A percentile compares a stretch with the other conserved stretches of the same genome.
phyloP scores from a whole-genome alignment of 2,329 filamentous ascomycete genomes.

The Sclerotinia minor region DNA sequence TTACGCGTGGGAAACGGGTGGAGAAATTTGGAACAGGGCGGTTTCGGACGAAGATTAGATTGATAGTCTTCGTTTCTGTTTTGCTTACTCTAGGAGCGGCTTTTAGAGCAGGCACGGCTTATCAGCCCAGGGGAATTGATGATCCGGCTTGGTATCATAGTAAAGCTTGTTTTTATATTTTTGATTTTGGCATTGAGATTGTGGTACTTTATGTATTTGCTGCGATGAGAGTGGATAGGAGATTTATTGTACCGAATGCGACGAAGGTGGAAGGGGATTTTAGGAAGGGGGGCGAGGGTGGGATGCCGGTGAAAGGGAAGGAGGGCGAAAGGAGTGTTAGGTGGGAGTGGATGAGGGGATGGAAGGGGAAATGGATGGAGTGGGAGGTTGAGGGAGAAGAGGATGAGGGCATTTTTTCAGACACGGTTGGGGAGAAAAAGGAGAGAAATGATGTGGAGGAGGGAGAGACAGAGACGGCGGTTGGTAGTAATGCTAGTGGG shows the following conservation, averaged over 20 bases:
- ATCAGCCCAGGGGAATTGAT: background rate
- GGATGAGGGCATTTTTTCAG: slow-evolving; percentile 1
- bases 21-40: slow-evolving; percentile 67
- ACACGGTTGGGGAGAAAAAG: background rate
- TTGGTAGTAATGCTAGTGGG: slow-evolving; percentile 8
- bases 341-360: slow-evolving; percentile 20
- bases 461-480: background rate
- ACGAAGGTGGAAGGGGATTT: slow-evolving; percentile 55
- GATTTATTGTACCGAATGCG: slow-evolving; percentile 73
- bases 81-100: slow-evolving; percentile 66
- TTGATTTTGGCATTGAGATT: slow-evolving; percentile 76
- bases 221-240: slow-evolving; percentile 67
- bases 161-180: slow-evolving; percentile 73
- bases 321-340: background rate
- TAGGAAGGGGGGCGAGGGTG: background rate
- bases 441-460: background rate
- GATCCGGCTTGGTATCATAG: slow-evolving; percentile 46
- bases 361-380: slow-evolving; percentile 16
- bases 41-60: slow-evolving; percentile 63
- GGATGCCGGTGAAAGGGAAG: background rate
- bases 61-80: slow-evolving; percentile 58
- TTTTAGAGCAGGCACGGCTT: slow-evolving; percentile 60
- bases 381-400: slow-evolving; percentile 13
- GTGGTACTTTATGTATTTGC: slow-evolving; percentile 67
- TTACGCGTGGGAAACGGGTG: slow-evolving; percentile 33